A percentile compares a stretch with the other conserved stretches of the same genome.
Conservation (phyloP, 2,329 filamentous ascomycete genomes). For the Colletotrichum phormii region DNA sequence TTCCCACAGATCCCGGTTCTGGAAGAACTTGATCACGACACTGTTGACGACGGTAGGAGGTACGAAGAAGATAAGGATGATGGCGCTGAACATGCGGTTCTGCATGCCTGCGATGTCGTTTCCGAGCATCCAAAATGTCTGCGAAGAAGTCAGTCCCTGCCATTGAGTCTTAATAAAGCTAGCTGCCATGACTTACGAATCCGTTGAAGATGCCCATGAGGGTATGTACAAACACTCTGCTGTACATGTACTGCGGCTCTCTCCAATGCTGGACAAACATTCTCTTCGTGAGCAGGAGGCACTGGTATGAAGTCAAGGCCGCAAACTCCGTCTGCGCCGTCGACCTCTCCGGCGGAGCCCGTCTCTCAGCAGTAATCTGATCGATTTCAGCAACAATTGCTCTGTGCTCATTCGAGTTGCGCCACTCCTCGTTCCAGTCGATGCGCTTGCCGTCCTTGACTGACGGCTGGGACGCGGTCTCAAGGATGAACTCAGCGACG, state of each 20-base stretch:
- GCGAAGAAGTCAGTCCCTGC: slow-evolving; percentile 46
- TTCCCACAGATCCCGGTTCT: slow-evolving; percentile 79
- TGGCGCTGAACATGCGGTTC: slow-evolving; percentile 80
- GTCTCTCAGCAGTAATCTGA: slow-evolving; percentile 58
- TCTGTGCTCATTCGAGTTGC: slow-evolving; percentile 70
- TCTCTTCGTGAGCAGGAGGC: slow-evolving; percentile 73
- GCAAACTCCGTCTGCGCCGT: slow-evolving; percentile 68
- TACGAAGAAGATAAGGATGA: slow-evolving; percentile 70
- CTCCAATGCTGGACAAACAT: slow-evolving; percentile 81
- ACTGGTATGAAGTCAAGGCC: slow-evolving; percentile 72
- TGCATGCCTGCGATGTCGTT: slow-evolving; percentile 77
- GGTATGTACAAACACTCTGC: slow-evolving; percentile 78
- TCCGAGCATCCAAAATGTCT: slow-evolving; percentile 77
- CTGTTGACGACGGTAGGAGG: slow-evolving; percentile 79
- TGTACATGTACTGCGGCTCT: slow-evolving; percentile 80
- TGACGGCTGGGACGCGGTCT: slow-evolving; percentile 54
- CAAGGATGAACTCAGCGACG: slow-evolving; percentile 62
- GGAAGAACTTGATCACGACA: slow-evolving; percentile 82
- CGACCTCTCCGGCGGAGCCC: slow-evolving; percentile 48
- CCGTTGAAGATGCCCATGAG: slow-evolving; percentile 83
- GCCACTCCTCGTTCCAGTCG: slow-evolving; percentile 83
- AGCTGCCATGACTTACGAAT: slow-evolving; percentile 46
- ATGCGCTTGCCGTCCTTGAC: slow-evolving; percentile 54
- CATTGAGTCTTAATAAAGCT: too few species aligned
- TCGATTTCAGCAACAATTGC: slow-evolving; percentile 73